These are phyloP conservation scores for Lichtheimia corymbifera DNA, from an alignment of 371 early-diverging fungal genomes.

Conservation along the genomic window DNA sequence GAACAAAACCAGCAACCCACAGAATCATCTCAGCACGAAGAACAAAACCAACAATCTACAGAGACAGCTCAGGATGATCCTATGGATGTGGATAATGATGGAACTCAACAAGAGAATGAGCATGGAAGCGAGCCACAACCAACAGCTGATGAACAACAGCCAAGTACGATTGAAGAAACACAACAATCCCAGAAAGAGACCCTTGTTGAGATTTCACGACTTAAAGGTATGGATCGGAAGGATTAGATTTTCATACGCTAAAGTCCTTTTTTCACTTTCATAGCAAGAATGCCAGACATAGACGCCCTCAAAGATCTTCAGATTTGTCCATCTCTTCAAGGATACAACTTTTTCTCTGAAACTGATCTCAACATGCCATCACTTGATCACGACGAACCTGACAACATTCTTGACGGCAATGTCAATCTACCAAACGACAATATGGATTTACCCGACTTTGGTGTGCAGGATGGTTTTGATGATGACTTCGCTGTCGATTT, in stretches of 20 bases:
- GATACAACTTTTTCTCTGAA: conserved; percentile 58
- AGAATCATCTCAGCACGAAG: conserved; percentile 6
- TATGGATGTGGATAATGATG: conserved; percentile 11
- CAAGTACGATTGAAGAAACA: not conserved
- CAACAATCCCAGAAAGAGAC: conserved; percentile 2
- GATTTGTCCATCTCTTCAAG: conserved; percentile 71
- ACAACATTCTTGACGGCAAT: conserved; percentile 1
- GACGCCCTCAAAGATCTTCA: conserved; percentile 47
- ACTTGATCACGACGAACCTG: conserved; percentile 10
- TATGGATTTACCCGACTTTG: not conserved
- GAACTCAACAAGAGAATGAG: not conserved
- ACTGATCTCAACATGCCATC: conserved; percentile 40
- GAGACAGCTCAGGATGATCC: conserved; percentile 1
- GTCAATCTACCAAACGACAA: not conserved
- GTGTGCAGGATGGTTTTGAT: conserved; percentile 23
- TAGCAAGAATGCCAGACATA: conserved; percentile 57
- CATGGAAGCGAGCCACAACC: not conserved
- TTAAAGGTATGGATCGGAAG: conserved; percentile 17
- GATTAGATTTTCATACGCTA: too few species aligned
- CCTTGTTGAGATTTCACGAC: conserved; percentile 26
- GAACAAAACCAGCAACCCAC: conserved; percentile 2
- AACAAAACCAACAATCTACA: not conserved
- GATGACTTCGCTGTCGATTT: conserved; percentile 16
- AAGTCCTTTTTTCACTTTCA: not conserved
- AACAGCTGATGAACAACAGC: not conserved